These are phyloP conservation scores for Moesziomyces sp. DNA, from an alignment of 1,284 basidiomycete species.

Conservation along the genomic window DNA sequence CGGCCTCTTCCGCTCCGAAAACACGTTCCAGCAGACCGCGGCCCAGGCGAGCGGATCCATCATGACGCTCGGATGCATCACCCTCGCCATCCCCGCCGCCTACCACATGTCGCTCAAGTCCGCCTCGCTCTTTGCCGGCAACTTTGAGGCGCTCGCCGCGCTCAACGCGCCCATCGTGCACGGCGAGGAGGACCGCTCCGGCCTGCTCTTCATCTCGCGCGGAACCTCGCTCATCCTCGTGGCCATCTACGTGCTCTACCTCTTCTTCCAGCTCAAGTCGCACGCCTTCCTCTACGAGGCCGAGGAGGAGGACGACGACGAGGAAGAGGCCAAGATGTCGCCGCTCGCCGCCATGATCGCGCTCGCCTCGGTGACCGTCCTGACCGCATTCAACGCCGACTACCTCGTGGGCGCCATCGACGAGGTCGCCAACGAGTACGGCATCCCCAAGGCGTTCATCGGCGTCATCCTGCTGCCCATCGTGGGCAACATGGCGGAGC, in stretches of 20 bases:
- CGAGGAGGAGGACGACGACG: conserved; percentile 55
- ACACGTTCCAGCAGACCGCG: conserved; percentile 64
- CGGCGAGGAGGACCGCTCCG: conserved; percentile 31
- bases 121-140: conserved; percentile 62
- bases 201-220: conserved; percentile 65
- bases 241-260: conserved; percentile 81
- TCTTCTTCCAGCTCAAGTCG: conserved; percentile 66
- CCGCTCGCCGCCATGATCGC: conserved; percentile 61
- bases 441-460: conserved; percentile 67
- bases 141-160: conserved; percentile 43
- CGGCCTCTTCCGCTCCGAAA: conserved; percentile 64
- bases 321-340: conserved; percentile 62
- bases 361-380: conserved; percentile 58
- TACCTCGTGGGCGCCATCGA: conserved; percentile 68
- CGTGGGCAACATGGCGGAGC: conserved; percentile 76
- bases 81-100: conserved; percentile 90
- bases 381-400: conserved; percentile 66
- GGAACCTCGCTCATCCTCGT: conserved; percentile 74
- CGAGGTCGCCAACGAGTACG: conserved; percentile 63
- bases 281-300: conserved; percentile 65
- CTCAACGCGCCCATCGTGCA: conserved; percentile 24
- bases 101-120: conserved; percentile 71
- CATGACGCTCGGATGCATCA: conserved; percentile 88
- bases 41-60: conserved; percentile 69
- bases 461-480: conserved; percentile 79